Evolutionary conservation across 2,329 filamentous ascomycete species (phyloP).

Genomic region (Penicillium sp.): DNA sequence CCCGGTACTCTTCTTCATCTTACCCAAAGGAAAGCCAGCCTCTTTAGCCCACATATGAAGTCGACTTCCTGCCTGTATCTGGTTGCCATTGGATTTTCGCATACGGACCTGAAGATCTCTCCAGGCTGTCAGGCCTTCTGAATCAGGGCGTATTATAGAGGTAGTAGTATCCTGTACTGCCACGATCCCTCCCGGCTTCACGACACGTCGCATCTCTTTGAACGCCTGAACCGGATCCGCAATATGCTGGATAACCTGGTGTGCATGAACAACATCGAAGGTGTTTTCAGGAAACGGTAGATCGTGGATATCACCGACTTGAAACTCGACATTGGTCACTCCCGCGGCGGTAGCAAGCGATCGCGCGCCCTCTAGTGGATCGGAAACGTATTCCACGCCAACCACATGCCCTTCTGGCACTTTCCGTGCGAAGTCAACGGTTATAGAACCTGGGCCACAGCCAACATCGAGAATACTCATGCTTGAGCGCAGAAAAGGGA

Average conservation of each 20-base stretch:
- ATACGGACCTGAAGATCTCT: conserved; percentile 24
- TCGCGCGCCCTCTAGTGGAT: conserved; percentile 39
- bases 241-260: conserved; percentile 64
- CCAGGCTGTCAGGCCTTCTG: conserved; percentile 31
- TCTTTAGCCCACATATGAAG: conserved; percentile 42
- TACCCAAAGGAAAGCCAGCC: conserved; percentile 35
- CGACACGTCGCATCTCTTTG: conserved; percentile 59
- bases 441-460: conserved; percentile 51
- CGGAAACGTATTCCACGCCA: conserved; percentile 39
- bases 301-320: conserved; percentile 46
- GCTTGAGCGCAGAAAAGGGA: conserved; percentile 42
- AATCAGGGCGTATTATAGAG: conserved; percentile 38
- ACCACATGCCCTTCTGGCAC: conserved; percentile 43
- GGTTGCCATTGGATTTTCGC: conserved; percentile 30
- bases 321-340: conserved; percentile 41
- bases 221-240: conserved; percentile 55
- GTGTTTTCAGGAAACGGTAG: conserved; percentile 47
- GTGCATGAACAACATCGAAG: conserved; percentile 65
- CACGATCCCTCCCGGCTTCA: conserved; percentile 58
- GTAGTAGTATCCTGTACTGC: conserved; percentile 50
- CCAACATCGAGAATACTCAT: conserved; percentile 50
- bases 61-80: conserved; percentile 31
- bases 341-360: conserved; percentile 31
- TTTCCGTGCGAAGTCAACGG: conserved; percentile 42
- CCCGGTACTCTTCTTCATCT: conserved; percentile 35